A percentile compares a stretch with the other conserved stretches of the same genome.
Evolutionary conservation across 768 basidiomycete species (phyloP).

Genomic region (Cantharellus anzutake): DNA sequence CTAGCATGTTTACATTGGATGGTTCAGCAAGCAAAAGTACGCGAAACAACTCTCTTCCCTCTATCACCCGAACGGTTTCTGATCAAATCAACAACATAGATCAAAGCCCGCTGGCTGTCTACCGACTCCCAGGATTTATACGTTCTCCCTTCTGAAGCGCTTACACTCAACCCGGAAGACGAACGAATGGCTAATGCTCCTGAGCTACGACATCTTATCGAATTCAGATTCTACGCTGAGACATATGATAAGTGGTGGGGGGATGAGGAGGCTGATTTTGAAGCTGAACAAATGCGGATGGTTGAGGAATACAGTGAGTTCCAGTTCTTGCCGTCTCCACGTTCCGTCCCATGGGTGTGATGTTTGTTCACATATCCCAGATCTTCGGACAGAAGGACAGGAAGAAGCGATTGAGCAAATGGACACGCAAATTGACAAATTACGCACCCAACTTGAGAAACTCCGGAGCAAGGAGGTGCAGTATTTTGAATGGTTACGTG

Average conservation of each 20-base stretch:
- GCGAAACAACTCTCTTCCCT: neutral
- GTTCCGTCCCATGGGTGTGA: neutral
- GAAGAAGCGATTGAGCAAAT: neutral
- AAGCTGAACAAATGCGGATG: slow-evolving; percentile 46
- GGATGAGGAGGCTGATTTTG: slow-evolving; percentile 39
- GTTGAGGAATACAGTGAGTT: slow-evolving; percentile 23
- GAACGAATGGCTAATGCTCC: slow-evolving; percentile 35
- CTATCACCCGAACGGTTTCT: slow-evolving; percentile 16
- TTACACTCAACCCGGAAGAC: slow-evolving; percentile 6
- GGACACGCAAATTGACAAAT: neutral
- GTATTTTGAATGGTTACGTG: slow-evolving; percentile 23
- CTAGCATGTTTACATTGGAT: slow-evolving; percentile 88
- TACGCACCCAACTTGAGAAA: neutral
- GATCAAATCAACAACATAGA: slow-evolving; percentile 18
- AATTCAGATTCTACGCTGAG: slow-evolving; percentile 52
- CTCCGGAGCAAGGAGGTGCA: neutral
- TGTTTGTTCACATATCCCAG: neutral
- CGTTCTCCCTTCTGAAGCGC: too few species aligned
- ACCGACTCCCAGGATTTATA: slow-evolving; percentile 16
- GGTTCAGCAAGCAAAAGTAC: slow-evolving; percentile 65
- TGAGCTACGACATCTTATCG: slow-evolving; percentile 47
- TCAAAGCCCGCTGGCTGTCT: slow-evolving; percentile 15
- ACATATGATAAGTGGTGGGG: slow-evolving; percentile 53
- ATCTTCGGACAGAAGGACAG: neutral
- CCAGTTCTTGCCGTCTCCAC: neutral